Base-by-base conservation (phyloP, 495 filamentous ascomycete genomes). In the Thozetella sp. region DNA sequence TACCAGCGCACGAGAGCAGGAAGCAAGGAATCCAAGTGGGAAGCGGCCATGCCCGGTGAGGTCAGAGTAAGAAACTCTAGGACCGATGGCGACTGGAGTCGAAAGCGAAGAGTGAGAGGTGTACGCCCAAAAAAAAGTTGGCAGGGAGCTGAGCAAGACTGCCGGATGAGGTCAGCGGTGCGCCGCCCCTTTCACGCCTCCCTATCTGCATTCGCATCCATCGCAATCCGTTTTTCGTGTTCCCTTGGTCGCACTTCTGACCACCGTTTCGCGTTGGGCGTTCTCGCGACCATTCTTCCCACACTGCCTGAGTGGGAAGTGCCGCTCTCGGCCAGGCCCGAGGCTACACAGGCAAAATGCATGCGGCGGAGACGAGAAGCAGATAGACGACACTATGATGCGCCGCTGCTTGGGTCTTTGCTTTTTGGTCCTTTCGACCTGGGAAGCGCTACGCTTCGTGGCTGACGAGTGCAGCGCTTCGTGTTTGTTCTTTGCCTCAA, bases 401-500 rank as follows among this genome's bases (percentile, higher is more conserved):
- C n/a, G n/a, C n/a, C n/a, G n/a, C n/a, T n/a, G n/a, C n/a, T n/a
- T n/a, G n/a, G 12, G 20, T 10, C 43, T 48, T 37, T 48, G 43
- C 43, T 48, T 48, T 48, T 48, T n/a, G 43, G n/a, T n/a, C n/a
- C n/a, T n/a, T n/a, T n/a, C n/a, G n/a, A n/a, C n/a, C n/a, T n/a
- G n/a, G n/a, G n/a, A n/a, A n/a, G n/a, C n/a, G n/a, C 3, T n/a
- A 10, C 43, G 43, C 11, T 19, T n/a, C 4, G 30, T 20, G 12
- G 43, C 9, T 48, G 43, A 48, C 10, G 9, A n/a, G 20, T 37
- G 43, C 43, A 20, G 10, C 20, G 10, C 43, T n/a, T n/a, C n/a
- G n/a, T n/a, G n/a, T n/a, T n/a, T n/a, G n/a, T n/a, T n/a, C 43
- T 48, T 19, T 48, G 43, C 43, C 43, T 48, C 43, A 48, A 48